phyloP scores from a whole-genome alignment of 2,329 filamentous ascomycete species.

The Fusarium transvaalense region DNA sequence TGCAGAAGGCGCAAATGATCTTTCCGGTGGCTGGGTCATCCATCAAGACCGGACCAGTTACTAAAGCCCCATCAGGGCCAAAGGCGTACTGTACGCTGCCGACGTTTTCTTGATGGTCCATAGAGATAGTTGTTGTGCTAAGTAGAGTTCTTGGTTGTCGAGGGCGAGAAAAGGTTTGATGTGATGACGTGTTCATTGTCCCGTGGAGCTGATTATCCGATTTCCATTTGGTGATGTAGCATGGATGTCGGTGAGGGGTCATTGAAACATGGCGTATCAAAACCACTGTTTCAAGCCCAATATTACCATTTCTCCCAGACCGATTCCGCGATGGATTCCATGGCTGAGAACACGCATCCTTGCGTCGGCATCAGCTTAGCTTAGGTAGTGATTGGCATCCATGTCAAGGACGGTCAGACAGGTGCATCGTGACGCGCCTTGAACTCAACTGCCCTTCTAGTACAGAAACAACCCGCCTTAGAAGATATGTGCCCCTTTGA shows the following conservation, averaged over 20 bases:
- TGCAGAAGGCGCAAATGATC: background rate
- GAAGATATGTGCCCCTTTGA: too few relatives aligned
- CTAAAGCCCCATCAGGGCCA: background rate
- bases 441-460: too few relatives aligned
- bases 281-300: background rate
- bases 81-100: slow-evolving; percentile 1
- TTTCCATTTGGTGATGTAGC: too few relatives aligned
- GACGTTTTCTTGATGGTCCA: background rate
- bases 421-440: too few relatives aligned
- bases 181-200: background rate
- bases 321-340: too few relatives aligned
- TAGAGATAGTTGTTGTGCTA: background rate
- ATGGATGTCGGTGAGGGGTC: slow-evolving; percentile 1
- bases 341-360: too few relatives aligned
- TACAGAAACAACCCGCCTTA: too few relatives aligned
- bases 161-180: background rate
- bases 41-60: background rate
- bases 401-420: too few relatives aligned
- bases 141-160: background rate
- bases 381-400: too few relatives aligned
- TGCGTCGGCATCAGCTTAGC: too few relatives aligned
- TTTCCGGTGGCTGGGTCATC: background rate
- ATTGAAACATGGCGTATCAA: background rate
- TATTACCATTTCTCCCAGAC: too few relatives aligned
- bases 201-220: too few relatives aligned